These are phyloP conservation scores for Eucalyptus pumila DNA, from an alignment of 345 rosid species.

Conservation along the genomic window DNA sequence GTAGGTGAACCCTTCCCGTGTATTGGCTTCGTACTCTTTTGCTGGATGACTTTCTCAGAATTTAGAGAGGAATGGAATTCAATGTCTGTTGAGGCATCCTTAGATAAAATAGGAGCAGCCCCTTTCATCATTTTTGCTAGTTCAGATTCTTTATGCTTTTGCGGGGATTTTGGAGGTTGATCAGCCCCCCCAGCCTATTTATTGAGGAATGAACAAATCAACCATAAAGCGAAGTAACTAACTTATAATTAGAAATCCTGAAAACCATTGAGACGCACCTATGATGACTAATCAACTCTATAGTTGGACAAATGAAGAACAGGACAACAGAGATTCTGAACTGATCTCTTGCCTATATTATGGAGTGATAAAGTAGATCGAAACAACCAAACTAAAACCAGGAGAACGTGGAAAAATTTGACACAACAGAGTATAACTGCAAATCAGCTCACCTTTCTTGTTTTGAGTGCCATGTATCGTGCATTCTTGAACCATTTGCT, in stretches of 20 bases:
- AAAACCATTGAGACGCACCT: neutral
- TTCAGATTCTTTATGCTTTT: slow-evolving; percentile 17
- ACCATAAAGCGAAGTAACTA: neutral
- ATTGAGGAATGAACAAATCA: neutral
- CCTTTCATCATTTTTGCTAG: slow-evolving; percentile 11
- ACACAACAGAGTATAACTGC: neutral
- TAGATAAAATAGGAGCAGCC: neutral
- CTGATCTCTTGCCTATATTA: neutral
- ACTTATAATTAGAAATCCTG: neutral
- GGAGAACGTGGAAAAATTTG: neutral
- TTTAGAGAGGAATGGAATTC: neutral
- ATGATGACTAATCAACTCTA: neutral
- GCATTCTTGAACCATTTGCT: slow-evolving; percentile 98
- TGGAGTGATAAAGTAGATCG: neutral
- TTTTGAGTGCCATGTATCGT: slow-evolving; percentile 67
- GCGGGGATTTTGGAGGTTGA: slow-evolving; percentile 10
- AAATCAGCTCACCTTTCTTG: slow-evolving; percentile 53
- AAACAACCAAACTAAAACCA: neutral
- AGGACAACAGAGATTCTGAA: neutral
- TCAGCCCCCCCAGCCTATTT: slow-evolving; percentile 27
- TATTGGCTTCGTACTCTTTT: slow-evolving; percentile 3
- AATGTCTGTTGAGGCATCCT: slow-evolving; percentile 11
- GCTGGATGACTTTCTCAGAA: neutral
- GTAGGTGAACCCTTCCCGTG: neutral
- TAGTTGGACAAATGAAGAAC: neutral